Evolutionary conservation across 208 protist genomes (phyloP).

Genomic region (Leishmania gerbilli): DNA sequence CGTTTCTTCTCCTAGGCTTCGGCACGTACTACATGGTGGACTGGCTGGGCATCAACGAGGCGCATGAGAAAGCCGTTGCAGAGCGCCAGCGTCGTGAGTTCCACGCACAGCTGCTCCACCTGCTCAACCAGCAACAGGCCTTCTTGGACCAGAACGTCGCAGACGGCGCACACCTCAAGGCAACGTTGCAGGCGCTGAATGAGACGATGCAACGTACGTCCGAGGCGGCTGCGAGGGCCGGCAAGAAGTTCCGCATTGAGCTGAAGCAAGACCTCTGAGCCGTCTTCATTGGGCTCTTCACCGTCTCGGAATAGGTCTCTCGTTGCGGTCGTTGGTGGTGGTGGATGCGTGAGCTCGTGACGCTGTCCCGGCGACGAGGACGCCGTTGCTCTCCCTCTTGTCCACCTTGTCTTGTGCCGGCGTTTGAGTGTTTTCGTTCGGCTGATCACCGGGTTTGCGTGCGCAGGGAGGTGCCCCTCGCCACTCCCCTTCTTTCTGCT

Average conservation of each 20-base stretch:
- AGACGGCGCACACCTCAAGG: not conserved
- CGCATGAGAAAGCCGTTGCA: conserved; percentile 11
- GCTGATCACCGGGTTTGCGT: not conserved
- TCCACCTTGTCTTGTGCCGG: not conserved
- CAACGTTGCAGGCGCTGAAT: conserved; percentile 8
- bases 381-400: not conserved
- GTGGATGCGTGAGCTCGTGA: not conserved
- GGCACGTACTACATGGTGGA: conserved; percentile 19
- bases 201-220: conserved; percentile 18
- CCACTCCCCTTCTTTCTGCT: not conserved
- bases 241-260: conserved; percentile 28
- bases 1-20: conserved; percentile 32
- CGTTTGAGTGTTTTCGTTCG: not conserved
- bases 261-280: conserved; percentile 23
- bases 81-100: conserved; percentile 6
- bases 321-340: not conserved
- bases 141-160: not conserved
- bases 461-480: not conserved
- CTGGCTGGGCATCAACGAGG: conserved; percentile 18
- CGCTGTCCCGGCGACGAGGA: not conserved
- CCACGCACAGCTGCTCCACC: conserved; percentile 9
- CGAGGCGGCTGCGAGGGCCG: conserved; percentile 33
- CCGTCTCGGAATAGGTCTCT: not conserved
- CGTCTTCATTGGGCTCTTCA: not conserved
- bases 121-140: conserved; percentile 15